Evolutionary conservation across 169 alveolate species (phyloP).

Genomic region (Eimeria maxima): DNA sequence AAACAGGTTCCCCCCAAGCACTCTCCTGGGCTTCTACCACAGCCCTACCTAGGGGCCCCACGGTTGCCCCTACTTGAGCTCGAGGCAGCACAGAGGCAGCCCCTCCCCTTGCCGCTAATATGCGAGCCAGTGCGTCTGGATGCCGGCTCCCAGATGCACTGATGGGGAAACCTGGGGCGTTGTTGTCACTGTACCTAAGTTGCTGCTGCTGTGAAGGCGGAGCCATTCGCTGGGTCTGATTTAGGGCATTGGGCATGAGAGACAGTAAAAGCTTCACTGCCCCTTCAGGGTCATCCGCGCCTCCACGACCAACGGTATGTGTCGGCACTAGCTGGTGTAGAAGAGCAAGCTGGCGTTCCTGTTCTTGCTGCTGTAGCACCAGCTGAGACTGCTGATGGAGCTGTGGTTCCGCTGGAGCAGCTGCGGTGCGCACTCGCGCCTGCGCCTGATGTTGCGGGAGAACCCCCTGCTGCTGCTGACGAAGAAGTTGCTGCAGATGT

Average conservation of each 20-base stretch:
- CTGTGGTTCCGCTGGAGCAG: slow-evolving; percentile 58
- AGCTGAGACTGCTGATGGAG: slow-evolving; percentile 55
- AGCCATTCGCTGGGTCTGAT: slow-evolving; percentile 41
- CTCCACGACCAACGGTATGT: slow-evolving; percentile 25
- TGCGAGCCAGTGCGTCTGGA: slow-evolving; percentile 45
- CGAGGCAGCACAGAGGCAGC: slow-evolving; percentile 42
- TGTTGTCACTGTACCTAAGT: slow-evolving; percentile 43
- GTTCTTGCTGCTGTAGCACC: slow-evolving; percentile 59
- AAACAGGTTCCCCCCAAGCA: slow-evolving; percentile 27
- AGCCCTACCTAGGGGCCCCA: background rate
- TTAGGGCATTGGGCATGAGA: slow-evolving; percentile 34
- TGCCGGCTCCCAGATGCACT: slow-evolving; percentile 6
- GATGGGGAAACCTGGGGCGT: background rate
- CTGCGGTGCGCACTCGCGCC: slow-evolving; percentile 64
- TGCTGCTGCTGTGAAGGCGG: slow-evolving; percentile 61
- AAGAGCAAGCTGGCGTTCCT: slow-evolving; percentile 56
- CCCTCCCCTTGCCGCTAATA: slow-evolving; percentile 43
- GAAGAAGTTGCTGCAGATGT: slow-evolving; percentile 59
- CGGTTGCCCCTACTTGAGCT: slow-evolving; percentile 11
- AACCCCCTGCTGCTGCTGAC: slow-evolving; percentile 53
- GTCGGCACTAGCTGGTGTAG: slow-evolving; percentile 68
- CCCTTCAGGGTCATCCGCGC: slow-evolving; percentile 41
- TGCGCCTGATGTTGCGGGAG: slow-evolving; percentile 47
- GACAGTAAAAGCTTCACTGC: slow-evolving; percentile 59
- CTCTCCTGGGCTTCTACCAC: slow-evolving; percentile 9